A percentile compares a stretch with the other conserved stretches of the same genome.
Conservation (phyloP, 345 rosid species). For the Eucalyptus coolabah region DNA sequence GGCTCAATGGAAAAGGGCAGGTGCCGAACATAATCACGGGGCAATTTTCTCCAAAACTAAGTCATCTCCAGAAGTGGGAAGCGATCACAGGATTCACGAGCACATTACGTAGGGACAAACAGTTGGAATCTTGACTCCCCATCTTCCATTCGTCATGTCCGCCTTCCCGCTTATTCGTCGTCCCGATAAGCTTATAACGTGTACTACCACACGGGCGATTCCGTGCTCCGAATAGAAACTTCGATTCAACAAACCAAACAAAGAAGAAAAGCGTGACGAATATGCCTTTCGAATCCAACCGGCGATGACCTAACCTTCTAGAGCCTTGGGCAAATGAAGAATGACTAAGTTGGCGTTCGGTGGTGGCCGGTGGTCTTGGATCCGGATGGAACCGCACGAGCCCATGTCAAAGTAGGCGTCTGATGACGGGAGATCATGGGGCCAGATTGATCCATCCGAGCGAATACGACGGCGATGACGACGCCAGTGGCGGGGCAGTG, state of each 20-base stretch:
- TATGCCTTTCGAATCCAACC: neutral
- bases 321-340: neutral
- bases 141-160: neutral
- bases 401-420: neutral
- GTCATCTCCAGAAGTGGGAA: neutral
- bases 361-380: neutral
- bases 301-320: neutral
- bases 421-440: neutral
- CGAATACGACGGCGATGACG: neutral
- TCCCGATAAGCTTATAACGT: neutral
- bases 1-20: neutral
- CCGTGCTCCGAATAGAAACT: neutral
- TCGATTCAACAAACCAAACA: neutral
- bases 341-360: neutral
- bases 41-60: neutral
- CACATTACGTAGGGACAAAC: neutral
- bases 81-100: neutral
- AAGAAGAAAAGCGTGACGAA: neutral
- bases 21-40: neutral
- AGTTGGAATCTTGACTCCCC: neutral
- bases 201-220: neutral
- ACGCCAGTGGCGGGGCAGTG: no score
- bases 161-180: neutral
- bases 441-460: neutral
- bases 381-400: neutral